Conservation (phyloP, 768 basidiomycete genomes). For the Mycena alexandri region DNA sequence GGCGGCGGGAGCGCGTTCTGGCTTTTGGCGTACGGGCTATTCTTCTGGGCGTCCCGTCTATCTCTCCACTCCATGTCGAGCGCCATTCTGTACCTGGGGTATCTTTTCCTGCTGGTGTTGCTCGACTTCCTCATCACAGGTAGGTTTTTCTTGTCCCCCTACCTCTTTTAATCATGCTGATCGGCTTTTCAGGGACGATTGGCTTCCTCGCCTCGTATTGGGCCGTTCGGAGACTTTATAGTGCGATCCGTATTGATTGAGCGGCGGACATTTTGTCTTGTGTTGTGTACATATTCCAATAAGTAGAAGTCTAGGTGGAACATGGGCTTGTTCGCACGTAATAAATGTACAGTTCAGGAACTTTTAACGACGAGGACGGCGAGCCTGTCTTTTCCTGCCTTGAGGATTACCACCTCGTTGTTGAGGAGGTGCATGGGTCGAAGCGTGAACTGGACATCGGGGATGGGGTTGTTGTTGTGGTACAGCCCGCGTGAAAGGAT, state of each 20-base stretch:
- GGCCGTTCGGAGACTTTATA: conserved; percentile 89
- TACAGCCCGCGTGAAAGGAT: conserved; percentile 77
- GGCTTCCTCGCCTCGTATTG: conserved; percentile 93
- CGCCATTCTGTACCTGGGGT: conserved; percentile 89
- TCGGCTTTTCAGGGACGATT: conserved; percentile 75
- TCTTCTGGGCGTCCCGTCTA: conserved; percentile 91
- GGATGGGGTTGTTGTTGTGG: conserved; percentile 72
- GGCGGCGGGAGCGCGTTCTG: conserved; percentile 95
- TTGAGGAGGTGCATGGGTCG: conserved; percentile 66
- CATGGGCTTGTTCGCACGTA: conserved; percentile 10
- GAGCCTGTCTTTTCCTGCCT: conserved; percentile 82
- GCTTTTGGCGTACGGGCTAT: conserved; percentile 89
- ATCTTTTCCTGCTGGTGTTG: conserved; percentile 85
- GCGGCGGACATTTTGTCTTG: neutral
- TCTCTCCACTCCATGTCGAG: conserved; percentile 86
- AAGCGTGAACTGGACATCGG: conserved; percentile 61
- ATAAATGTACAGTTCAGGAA: conserved; percentile 19
- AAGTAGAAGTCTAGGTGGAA: conserved; percentile 10
- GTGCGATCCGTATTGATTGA: conserved; percentile 82
- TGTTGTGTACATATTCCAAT: conserved; percentile 24
- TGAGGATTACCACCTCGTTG: conserved; percentile 70
- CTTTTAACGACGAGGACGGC: conserved; percentile 61
- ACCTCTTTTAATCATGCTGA: neutral
- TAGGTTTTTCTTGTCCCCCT: conserved; percentile 45
- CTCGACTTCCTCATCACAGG: conserved; percentile 92